Base-by-base conservation (phyloP, 176 grass and related monocot species). In the Dendrocalamus sinicus region DNA sequence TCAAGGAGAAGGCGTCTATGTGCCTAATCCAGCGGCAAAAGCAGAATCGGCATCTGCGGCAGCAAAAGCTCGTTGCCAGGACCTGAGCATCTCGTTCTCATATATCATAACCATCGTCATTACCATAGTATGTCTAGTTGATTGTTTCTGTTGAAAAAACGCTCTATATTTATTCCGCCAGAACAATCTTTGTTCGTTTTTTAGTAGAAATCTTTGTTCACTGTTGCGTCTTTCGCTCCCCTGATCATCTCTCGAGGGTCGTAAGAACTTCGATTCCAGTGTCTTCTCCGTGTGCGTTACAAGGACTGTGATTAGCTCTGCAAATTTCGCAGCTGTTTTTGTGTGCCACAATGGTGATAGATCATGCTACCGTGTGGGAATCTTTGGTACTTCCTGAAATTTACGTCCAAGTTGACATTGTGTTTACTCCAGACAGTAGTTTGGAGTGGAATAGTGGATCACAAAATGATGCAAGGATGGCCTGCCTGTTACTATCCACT, bases 1-100 rank as follows among this genome's bases (percentile, higher is more conserved):
- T 99, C 14, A 99, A 99, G 86, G 87, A 99, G 83, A 94, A 99
- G 85, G 97, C 94, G 5, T 92, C 89, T 15, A 79, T 89, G 76
- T 95, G 93, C 86, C 82, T 53, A 70, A 28, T 88, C 26, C 92
- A 93, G 40, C 61, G 83, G 77, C 87, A 93, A 59, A 78, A 83
- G n/a, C 90, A 91, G 6, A 88, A 43, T 54, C 87, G 84, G 20
- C 91, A 78, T 37, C 45, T 76, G 60, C 82, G 88, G 35, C 91
- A 91, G 48, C 87, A 93, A 71, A 93, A 77, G 59, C 86, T 94
- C 71, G 86, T 91, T 54, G 81, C 78, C 76, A 89, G 86, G 85
- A 84, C 90, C 80, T 91, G 86, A 91, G 2, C 75, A 20, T 79
- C 4, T 43, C 20, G 4, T 65, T 67, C 66, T 48, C 8, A 0